Evolutionary conservation across 352 stramenopile genomes (phyloP), one percentile per base, ranked within the genome.

Genomic region (Pseudoperonospora humuli): DNA sequence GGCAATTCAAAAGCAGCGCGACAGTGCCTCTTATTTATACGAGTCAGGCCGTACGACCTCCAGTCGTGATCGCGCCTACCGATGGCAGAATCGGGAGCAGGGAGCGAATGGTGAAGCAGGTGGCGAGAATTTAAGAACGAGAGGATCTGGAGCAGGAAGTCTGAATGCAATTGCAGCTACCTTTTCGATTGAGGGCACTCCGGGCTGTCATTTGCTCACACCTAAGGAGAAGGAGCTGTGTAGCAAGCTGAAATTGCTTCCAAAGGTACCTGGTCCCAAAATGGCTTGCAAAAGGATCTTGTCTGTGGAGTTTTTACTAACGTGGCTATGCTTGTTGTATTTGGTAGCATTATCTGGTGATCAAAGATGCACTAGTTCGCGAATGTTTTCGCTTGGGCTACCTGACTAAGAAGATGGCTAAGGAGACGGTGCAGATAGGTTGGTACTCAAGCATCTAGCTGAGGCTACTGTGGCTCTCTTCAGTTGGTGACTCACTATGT

Each of bases 361-460:
- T 97, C 43, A 98, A 98, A 62, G 95, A 94, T 26, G 91, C 82
- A 10, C 54, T 98, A 11, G 86, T 98, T 61, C 81, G 84, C 57
- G 73, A 96, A 68, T 77, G 78, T 64, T 84, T 81, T 54, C 60
- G 73, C 39, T 58, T 89, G 38, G 72, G 82, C 29, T 76, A 92
- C 50, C 40, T 90, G 45, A 78, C 72, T 18, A 73, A 86, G 57
- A 74, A 83, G 38, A 81, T 70, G 34, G 76, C 79, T 15, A 86
- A 84, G 51, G 78, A 92, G 10, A 84, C 96, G 20, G 77, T 97
- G 14, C 95, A 96, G 55, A 92, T 98, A 51, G 81, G 78, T 93
- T 50, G 26, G 69, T 68, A 14, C 9, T 14, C n/a, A 13, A 15
- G 7, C 17, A 13, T 38, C 15, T 25, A 15, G 1, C 14, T 28